phyloP scores from a whole-genome alignment of 2,329 filamentous ascomycete species.

The Ustulina deusta region DNA sequence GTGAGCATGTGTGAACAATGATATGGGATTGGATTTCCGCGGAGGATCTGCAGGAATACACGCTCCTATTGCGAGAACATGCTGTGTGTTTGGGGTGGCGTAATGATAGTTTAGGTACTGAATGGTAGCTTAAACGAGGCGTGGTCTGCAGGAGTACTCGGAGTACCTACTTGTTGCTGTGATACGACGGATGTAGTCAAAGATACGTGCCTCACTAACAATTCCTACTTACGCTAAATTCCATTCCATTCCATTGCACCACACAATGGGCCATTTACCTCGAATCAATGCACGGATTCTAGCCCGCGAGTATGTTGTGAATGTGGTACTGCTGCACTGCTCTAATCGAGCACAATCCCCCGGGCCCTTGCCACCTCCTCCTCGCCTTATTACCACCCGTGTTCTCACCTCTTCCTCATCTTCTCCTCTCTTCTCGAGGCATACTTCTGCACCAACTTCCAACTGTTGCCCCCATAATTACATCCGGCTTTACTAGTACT shows the following conservation, averaged over 20 bases:
- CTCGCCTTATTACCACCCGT: neutral
- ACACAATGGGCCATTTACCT: too few species aligned
- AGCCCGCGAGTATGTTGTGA: neutral
- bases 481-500: neutral
- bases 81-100: too few species aligned
- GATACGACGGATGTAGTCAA: neutral
- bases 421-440: neutral
- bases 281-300: neutral
- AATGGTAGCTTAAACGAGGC: too few species aligned
- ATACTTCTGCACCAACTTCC: neutral
- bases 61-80: too few species aligned
- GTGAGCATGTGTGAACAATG: too few species aligned
- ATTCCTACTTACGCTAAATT: neutral
- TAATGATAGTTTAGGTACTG: too few species aligned
- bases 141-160: too few species aligned
- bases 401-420: neutral
- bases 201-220: too few species aligned
- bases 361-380: neutral
- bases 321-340: neutral
- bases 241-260: neutral
- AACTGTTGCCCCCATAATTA: neutral
- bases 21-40: too few species aligned
- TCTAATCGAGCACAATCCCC: neutral
- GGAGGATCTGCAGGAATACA: too few species aligned
- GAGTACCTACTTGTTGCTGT: neutral